Evolutionary conservation across 305 asterid genomes (phyloP), one percentile per base, ranked within the genome.

Genomic region (Fraxinus platypoda): DNA sequence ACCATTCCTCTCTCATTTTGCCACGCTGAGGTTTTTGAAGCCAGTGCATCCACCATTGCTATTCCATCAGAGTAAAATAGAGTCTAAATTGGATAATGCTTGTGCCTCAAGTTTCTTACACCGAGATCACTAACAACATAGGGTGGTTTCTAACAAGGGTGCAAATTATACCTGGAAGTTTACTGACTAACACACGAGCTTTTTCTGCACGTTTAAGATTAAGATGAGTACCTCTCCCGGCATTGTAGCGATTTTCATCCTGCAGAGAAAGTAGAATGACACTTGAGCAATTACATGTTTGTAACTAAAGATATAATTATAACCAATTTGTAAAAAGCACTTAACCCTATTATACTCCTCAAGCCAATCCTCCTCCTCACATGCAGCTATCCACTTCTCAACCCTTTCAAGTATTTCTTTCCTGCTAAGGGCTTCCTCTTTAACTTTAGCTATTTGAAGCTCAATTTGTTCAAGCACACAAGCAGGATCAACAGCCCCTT

Each of bases 321-420:
- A 31, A 15, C 26, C 25, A 31, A 30, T 9, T 33, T 33, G 43
- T 31, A 15, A 9, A 71, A 13, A 17, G 19, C 75, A 31, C 76
- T 30, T 71, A 83, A 88, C 91, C 87, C 91, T 86, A 84, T 88
- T 88, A 52, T 89, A 89, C 77, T 89, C 92, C 87, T 89, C 92
- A 52, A 89, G 92, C 92, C 92, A 89, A 75, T 87, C 84, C 86
- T 89, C 91, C 81, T 89, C 91, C 84, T 89, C 92, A 12, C 91
- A 83, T 75, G 91, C 92, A 4, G 84, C 85, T 54, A 88, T 87
- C 91, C 92, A 89, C 83, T 88, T 89, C 86, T 89, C 91, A 83
- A 89, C 86, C 83, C 83, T 89, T 74, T 89, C 92, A 79, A 89
- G 89, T 81, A 88, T 86, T 77, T 89, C 92, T 88, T 86, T 89